Evolutionary conservation across 129 eudicot genomes (phyloP).

Genomic region (Pulicaria dysenterica): DNA sequence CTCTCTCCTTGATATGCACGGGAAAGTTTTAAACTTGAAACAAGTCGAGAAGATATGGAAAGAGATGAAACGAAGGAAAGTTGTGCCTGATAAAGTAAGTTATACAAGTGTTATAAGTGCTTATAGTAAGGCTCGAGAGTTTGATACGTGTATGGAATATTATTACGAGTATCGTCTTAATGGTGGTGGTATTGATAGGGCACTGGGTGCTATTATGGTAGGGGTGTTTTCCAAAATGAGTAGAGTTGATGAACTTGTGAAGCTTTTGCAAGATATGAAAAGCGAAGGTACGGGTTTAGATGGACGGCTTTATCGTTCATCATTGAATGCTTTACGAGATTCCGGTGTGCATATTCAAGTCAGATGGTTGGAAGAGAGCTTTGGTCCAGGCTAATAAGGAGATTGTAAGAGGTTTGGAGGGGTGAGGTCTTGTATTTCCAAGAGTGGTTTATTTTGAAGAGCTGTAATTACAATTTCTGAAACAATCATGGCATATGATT

Average conservation of each 20-base stretch:
- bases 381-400: constrained; percentile 30
- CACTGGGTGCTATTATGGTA: constrained; percentile 93
- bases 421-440: constrained; percentile 1
- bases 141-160: constrained; percentile 56
- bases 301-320: constrained; percentile 69
- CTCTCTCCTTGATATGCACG: constrained; percentile 77
- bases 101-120: constrained; percentile 81
- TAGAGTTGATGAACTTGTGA: constrained; percentile 65
- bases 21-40: constrained; percentile 64
- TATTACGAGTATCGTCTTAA: constrained; percentile 66
- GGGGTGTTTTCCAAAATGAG: constrained; percentile 76
- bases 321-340: constrained; percentile 75
- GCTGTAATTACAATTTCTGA: not conserved
- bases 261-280: constrained; percentile 83
- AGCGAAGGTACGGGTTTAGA: constrained; percentile 68
- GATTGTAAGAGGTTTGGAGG: constrained; percentile 16
- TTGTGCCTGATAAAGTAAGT: constrained; percentile 66
- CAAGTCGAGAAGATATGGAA: constrained; percentile 87
- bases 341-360: constrained; percentile 70
- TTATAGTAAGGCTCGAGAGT: constrained; percentile 69
- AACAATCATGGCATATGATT: constrained; percentile 6
- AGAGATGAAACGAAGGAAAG: constrained; percentile 83
- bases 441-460: constrained; percentile 1
- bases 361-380: constrained; percentile 72
- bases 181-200: constrained; percentile 69